Evolutionary conservation across 306 rosid genomes (phyloP).

Genomic region (Prunus armeniaca): DNA sequence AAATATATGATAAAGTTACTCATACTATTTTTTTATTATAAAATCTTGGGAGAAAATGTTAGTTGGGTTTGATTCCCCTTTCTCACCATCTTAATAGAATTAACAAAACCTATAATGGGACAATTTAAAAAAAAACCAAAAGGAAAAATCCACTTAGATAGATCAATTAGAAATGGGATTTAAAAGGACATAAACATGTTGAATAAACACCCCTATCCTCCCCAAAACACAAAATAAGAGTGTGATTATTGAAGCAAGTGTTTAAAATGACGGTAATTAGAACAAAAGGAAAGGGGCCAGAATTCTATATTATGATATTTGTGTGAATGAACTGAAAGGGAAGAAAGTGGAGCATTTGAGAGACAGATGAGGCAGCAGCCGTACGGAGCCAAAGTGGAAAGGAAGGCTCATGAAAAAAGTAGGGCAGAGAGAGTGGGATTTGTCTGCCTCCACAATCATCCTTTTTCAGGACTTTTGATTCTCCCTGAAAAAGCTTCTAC

Average conservation of each 20-base stretch:
- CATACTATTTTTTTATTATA: no score
- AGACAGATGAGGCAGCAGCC: not conserved
- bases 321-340: not conserved
- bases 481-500: conserved; percentile 16
- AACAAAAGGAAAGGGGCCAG: not conserved
- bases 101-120: no score
- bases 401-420: not conserved
- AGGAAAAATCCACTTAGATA: no score
- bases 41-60: no score
- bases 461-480: conserved; percentile 31
- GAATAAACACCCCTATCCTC: not conserved
- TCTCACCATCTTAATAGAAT: no score
- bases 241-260: not conserved
- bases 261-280: not conserved
- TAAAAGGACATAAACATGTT: not conserved
- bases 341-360: conserved; percentile 3
- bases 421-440: conserved; percentile 18
- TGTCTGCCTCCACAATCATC: conserved; percentile 45
- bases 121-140: no score
- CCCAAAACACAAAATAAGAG: not conserved
- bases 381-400: conserved; percentile 23
- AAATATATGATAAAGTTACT: no score
- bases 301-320: not conserved
- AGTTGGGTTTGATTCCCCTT: no score
- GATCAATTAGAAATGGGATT: not conserved